Percentiles rank a stretch among this genome's conserved stretches.
Evolutionary conservation across 148 eudicot species (phyloP).

Genomic region (Vaccinium darrowii): DNA sequence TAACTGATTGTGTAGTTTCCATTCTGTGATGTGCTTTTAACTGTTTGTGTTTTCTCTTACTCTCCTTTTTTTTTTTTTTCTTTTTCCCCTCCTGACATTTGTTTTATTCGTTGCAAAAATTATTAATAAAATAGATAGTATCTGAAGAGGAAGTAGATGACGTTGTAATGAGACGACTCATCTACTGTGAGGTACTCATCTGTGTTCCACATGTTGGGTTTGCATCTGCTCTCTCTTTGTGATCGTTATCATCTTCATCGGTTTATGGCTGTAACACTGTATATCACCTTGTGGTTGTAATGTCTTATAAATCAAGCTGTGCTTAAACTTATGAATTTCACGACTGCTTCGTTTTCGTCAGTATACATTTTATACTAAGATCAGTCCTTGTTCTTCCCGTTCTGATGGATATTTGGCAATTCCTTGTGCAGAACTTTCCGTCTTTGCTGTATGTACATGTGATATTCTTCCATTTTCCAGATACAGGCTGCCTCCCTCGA

Average conservation of each 20-base stretch:
- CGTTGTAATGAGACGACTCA: background rate
- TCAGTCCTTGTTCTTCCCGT: conserved; percentile 3
- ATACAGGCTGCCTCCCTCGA: conserved; percentile 15
- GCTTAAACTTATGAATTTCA: conserved; percentile 3
- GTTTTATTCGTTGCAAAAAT: background rate
- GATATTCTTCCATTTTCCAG: conserved; percentile 26
- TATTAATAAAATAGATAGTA: background rate
- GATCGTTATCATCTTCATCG: background rate
- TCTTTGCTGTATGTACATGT: conserved; percentile 28
- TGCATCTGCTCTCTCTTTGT: background rate
- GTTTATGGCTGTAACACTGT: background rate
- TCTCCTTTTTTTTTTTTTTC: background rate
- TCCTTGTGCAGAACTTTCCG: conserved; percentile 44
- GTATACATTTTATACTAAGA: background rate
- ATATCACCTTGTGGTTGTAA: background rate
- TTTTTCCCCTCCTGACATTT: background rate
- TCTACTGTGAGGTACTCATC: background rate
- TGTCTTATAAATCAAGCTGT: background rate
- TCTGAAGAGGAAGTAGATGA: background rate
- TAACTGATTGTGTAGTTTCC: background rate
- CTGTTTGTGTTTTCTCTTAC: background rate
- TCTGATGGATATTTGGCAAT: conserved; percentile 3
- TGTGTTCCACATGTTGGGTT: conserved; percentile 1
- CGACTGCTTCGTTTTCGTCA: conserved; percentile 27
- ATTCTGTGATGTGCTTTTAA: background rate